Evolutionary conservation across 2,329 filamentous ascomycete species (phyloP), one percentile per base, ranked within the genome.

Genomic region (Colletotrichum limetticola): DNA sequence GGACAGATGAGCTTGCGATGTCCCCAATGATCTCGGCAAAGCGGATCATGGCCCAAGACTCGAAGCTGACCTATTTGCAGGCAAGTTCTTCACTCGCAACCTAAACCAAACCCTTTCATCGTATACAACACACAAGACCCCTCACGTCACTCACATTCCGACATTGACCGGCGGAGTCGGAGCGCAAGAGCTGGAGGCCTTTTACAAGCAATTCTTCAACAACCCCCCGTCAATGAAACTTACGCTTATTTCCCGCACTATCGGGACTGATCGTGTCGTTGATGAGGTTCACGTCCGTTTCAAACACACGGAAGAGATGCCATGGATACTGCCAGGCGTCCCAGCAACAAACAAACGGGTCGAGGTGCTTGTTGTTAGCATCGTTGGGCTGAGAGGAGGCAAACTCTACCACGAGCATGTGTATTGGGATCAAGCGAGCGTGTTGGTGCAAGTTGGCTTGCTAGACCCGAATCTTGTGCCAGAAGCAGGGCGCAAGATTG

Each of bases 101-200:
- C 86, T 91, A 0, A 86, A 86, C 14, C 86, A 88, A 67, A 92
- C 90, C 0, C 90, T 94, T 88, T 85, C 86, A 0, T 92, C 91
- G 0, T 86, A 82, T 74, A 85, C 84, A 0, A 90, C 91, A 80
- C 88, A 92, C 57, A 86, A 89, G 65, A 86, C 89, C 65, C 92
- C 92, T 0, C 92, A 93, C 74, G 91, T 93, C 14, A 93, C 93
- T 59, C 88, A 93, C 79, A 85, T 93, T 28, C 91, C 92, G 0
- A 94, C 91, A 0, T 75, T 90, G 37, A 89, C 88, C 0, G 92
- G 92, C 8, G 92, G 90, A 1, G 87, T 92, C 24, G 92, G 91
- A 0, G 84, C 89, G 42, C 83, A 85, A 4, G 84, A 86, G 9
- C 83, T 94, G 1, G 86, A 88, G 37, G 82, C 86, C 4, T 94